Base-by-base conservation (phyloP, 225 moss, liverwort and hornwort genomes). In the Neckera pumila region DNA sequence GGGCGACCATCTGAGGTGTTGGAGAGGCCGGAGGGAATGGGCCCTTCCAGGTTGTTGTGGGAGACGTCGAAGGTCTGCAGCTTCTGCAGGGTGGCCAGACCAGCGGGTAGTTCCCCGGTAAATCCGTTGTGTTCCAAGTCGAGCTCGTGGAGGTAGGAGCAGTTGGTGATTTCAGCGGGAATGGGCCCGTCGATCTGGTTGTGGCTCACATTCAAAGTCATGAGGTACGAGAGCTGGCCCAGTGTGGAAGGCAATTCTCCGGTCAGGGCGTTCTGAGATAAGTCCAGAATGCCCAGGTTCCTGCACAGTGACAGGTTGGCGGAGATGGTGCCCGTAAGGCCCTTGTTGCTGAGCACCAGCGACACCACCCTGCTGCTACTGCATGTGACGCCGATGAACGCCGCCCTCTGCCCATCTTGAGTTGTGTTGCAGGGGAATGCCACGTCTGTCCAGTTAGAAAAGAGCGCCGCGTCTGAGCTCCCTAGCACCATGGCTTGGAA, bases 61-160 rank as follows among this genome's bases (percentile, higher is more conserved):
- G 96, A 94, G 23, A 98, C 95, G 74, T 98, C 98, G 31, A 98
- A 98, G 28, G 62, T 88, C 59, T 76, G 83, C 49, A 98, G 94
- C 90, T 93, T 98, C 85, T 90, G 89, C 19, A 98, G 91, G 12
- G 75, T 86, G 66, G 90, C 94, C n/a, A 96, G 87, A 31, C 67
- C 92, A 20, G 58, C 36, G 1, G 98, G 96, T 9, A 98, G 92
- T 36, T 86, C 70, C 4, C 96, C 98, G 6, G 89, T 92, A 80
- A 98, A 89, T 38, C 63, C 81, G 82, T 97, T 97, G 77, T 89
- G 53, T 49, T 95, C 94, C 76, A 97, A 88, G 82, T 97, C 97
- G 17, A 97, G 92, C 62, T 91, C 88, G 64, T 93, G 92, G 70
- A 96, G 90, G 88, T 91, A 96, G 40, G 90, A 89, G 36, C 96